Base-by-base conservation (phyloP, 257 asterid genomes). In the Solanum pennellii region DNA sequence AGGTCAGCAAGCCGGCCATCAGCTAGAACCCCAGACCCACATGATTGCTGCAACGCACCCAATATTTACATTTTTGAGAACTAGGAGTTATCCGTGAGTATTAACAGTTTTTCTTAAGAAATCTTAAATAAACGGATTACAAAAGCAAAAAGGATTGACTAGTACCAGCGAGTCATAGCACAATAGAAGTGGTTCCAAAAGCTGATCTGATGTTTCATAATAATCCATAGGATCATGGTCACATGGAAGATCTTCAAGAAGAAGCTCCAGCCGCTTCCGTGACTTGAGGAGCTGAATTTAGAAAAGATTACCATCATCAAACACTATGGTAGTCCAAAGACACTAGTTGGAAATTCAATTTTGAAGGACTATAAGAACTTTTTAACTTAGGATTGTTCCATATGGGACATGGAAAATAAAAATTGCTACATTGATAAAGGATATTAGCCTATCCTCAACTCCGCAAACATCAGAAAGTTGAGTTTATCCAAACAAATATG, bases 1-100 rank as follows among this genome's bases (percentile, higher is more conserved):
- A 97, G 90, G 94, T 97, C 99, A 88, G 94, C 93, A 87, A 97
- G 93, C 66, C 99, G 91, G 41, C 98, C 99, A 92, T 97, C 99
- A 74, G 96, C 99, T 87, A 97, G 92, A 89, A 97, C 92, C 79
- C 93, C 98, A 66, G 99, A 94, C 49, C 98, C 99, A 80, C 97
- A 92, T 84, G 96, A 93, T 94, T 93, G 98, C 98, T 97, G 93
- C 90, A 86, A 87, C 89, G n/a, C 42, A 80, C 68, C 44, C 44
- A 80, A 49, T 80, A 31, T 47, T 45, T 27, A 79, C 68, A 47
- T 29, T 29, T 80, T 45, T 47, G 15, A 80, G 68, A 29, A 47
- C 68, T 80, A 71, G n/a, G 71, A 13, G 82, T 45, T 29, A 42
- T 80, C 84, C 44, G 3, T 45, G 68, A 27, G 21, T 29, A 47